These are phyloP conservation scores for Ophiosphaerella herpotricha DNA, from an alignment of 2,329 filamentous ascomycete genomes.

Conservation along the genomic window DNA sequence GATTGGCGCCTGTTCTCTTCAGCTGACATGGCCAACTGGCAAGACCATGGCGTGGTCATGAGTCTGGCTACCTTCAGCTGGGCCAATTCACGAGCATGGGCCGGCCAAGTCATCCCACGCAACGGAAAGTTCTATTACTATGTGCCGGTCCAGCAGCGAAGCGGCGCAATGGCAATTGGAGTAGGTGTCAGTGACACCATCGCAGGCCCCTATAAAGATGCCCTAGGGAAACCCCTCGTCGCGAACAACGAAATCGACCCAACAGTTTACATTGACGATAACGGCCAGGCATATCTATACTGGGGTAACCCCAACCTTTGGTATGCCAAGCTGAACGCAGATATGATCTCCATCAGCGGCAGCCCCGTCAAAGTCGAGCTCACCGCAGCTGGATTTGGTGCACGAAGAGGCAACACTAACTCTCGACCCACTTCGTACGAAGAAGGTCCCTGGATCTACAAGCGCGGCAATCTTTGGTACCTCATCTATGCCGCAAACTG, in stretches of 20 bases:
- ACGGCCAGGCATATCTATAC: conserved; percentile 22
- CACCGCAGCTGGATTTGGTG: conserved; percentile 16
- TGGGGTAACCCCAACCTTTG: conserved; percentile 20
- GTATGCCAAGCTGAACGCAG: conserved; percentile 17
- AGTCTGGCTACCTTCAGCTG: conserved; percentile 16
- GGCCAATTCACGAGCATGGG: conserved; percentile 18
- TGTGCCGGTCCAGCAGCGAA: conserved; percentile 13
- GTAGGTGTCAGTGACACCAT: conserved; percentile 17
- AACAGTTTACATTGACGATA: conserved; percentile 20
- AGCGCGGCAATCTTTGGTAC: conserved; percentile 16
- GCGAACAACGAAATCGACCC: conserved; percentile 21
- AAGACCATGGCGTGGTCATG: conserved; percentile 18
- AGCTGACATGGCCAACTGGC: conserved; percentile 22
- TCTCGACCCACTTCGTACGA: conserved; percentile 12
- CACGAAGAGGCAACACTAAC: conserved; percentile 6
- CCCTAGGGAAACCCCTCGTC: conserved; percentile 17
- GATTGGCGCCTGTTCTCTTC: conserved; percentile 19
- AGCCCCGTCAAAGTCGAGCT: conserved; percentile 10
- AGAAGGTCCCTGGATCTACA: conserved; percentile 22
- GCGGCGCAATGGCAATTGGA: conserved; percentile 18
- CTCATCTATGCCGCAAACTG: conserved; percentile 22
- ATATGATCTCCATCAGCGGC: conserved; percentile 20
- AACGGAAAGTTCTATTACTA: conserved; percentile 24
- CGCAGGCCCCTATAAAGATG: conserved; percentile 17
- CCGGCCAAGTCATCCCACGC: conserved; percentile 17